Base-by-base conservation (phyloP, 257 asterid genomes). In the Nicotiana benthamiana region DNA sequence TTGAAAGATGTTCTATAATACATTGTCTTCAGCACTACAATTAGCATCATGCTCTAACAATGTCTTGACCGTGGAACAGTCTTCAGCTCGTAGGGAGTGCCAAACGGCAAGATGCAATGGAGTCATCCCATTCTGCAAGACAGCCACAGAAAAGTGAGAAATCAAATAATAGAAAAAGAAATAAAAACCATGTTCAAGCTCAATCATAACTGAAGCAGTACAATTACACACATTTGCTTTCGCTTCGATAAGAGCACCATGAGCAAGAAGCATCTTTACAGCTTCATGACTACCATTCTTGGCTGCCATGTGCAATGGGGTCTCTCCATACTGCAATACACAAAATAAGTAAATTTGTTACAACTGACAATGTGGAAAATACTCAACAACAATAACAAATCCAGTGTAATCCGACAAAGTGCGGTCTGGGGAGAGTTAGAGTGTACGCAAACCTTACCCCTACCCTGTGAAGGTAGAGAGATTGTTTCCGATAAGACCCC, bases 41-140 rank as follows among this genome's bases (percentile, higher is more conserved):
- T 95, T 87, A 17, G 98, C 96, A 82, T 90, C 89, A 79, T 88
- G 81, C 80, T 93, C 97, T 4, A 95, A 92, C 90, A 95, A 88
- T 3, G 98, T 92, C 84, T 85, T 86, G 76, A 95, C 98, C 15
- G 98, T 93, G 43, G 95, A 91, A 79, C 79, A 89, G 81, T 95
- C 97, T 83, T 87, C 93, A 51, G 90, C 89, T 82, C 92, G 87
- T 79, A 95, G 91, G 13, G 98, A 91, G 85, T 95, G 97, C 97
- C 98, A 95, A 52, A 95, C 98, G 86, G 98, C 95, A 87, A 95
- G 98, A 87, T 95, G 98, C 83, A 95, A 80, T 77, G 98, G 98
- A 80, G 94, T 93, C 98, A 94, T 94, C 68, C 97, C 98, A 79
- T 94, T 94, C 98, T 94, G 93, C 82, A 63, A 53, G 57, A 53